Conservation (phyloP, 2,329 filamentous ascomycete species). For the Pseudogymnoascus sp. region DNA sequence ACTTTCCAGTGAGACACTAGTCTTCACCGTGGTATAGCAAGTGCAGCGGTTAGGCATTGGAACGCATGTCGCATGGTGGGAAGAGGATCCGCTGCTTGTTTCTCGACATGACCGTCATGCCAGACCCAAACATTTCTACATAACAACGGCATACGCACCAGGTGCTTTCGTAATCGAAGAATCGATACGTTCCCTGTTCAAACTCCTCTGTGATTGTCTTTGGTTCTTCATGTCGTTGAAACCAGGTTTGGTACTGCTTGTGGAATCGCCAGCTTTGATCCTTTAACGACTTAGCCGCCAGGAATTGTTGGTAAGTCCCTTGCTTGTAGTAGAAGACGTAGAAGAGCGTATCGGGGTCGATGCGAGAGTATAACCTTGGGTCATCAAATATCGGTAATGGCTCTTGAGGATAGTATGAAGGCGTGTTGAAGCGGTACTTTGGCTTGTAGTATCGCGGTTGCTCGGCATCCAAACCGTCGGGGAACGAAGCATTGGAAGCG, state of each 20-base stretch:
- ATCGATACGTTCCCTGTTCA: conserved; percentile 96
- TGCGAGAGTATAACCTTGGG: conserved; percentile 74
- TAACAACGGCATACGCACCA: conserved; percentile 56
- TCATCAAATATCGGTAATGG: conserved; percentile 89
- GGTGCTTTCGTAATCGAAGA: conserved; percentile 99
- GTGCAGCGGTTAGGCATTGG: neutral
- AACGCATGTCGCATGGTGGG: neutral
- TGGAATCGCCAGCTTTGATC: conserved; percentile 98
- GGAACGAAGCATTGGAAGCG: conserved; percentile 64
- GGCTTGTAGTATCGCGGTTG: conserved; percentile 78
- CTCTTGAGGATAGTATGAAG: conserved; percentile 83
- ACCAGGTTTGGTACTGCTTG: conserved; percentile 99
- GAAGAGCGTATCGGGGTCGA: conserved; percentile 93
- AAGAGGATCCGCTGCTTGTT: neutral
- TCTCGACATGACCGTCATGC: conserved; percentile 11
- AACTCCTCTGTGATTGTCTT: conserved; percentile 98
- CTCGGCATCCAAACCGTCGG: conserved; percentile 70
- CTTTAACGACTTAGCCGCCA: conserved; percentile 94
- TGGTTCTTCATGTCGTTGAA: conserved; percentile 94
- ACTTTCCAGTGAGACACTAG: conserved; percentile 12
- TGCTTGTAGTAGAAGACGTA: conserved; percentile 99
- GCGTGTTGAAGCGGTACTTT: conserved; percentile 69
- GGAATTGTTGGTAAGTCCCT: conserved; percentile 88
- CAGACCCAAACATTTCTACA: conserved; percentile 9
- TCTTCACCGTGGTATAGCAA: conserved; percentile 2